A percentile compares a stretch with the other conserved stretches of the same genome.
These are phyloP conservation scores for Catunica adiposa DNA, from an alignment of 2,329 filamentous ascomycete species.

Conservation along the genomic window DNA sequence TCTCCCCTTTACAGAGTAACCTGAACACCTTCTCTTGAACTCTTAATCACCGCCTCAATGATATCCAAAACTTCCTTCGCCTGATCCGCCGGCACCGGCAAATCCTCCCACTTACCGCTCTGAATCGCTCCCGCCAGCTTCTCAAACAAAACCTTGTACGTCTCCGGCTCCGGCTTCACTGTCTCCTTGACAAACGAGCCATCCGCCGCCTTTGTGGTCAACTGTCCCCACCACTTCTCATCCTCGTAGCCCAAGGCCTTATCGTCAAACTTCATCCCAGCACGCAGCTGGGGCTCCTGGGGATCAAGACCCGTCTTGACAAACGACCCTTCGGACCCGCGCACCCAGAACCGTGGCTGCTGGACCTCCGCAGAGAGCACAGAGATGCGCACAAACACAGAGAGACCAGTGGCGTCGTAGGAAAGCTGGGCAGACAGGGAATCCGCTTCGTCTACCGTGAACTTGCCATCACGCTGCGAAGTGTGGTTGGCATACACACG, in stretches of 20 bases:
- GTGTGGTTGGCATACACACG: conserved; percentile 51
- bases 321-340: conserved; percentile 58
- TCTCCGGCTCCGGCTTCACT: conserved; percentile 44
- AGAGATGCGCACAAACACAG: conserved; percentile 54
- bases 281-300: conserved; percentile 58
- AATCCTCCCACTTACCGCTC: conserved; percentile 31
- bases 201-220: conserved; percentile 38
- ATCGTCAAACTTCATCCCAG: conserved; percentile 44
- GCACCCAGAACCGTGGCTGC: conserved; percentile 62
- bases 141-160: conserved; percentile 53
- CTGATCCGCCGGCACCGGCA: conserved; percentile 36
- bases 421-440: conserved; percentile 47
- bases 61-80: conserved; percentile 36
- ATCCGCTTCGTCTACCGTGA: conserved; percentile 34
- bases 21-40: conserved; percentile 31
- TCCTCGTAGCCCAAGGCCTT: conserved; percentile 47
- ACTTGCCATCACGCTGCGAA: conserved; percentile 40
- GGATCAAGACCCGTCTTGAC: conserved; percentile 55
- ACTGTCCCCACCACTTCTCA: conserved; percentile 37
- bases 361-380: conserved; percentile 50
- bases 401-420: conserved; percentile 40
- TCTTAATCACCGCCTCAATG: conserved; percentile 35
- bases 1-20: conserved; percentile 18
- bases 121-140: conserved; percentile 31
- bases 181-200: conserved; percentile 33